Evolutionary conservation across 73 alveolate genomes (phyloP).

Genomic region (Loxodes magnus): DNA sequence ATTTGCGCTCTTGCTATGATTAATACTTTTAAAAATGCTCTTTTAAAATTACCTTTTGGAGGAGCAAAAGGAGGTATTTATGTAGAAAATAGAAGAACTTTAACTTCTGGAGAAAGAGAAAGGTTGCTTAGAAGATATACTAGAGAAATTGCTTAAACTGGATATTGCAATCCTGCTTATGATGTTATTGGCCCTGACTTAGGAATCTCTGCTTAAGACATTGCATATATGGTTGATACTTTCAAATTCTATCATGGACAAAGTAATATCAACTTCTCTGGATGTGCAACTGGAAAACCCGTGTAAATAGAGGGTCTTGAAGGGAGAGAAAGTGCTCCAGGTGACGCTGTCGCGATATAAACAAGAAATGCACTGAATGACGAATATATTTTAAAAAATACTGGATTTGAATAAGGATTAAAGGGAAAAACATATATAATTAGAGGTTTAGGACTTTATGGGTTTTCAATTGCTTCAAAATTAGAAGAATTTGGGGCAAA

Average conservation of each 20-base stretch:
- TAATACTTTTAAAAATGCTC: constrained; percentile 37
- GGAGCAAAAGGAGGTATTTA: constrained; percentile 62
- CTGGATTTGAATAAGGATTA: constrained; percentile 7
- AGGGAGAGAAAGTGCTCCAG: constrained; percentile 48
- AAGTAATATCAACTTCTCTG: constrained; percentile 33
- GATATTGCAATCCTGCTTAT: constrained; percentile 42
- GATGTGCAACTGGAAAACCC: constrained; percentile 50
- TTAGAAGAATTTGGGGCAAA: constrained; percentile 19
- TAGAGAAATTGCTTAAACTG: constrained; percentile 36
- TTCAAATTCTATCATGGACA: constrained; percentile 28
- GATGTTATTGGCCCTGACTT: constrained; percentile 55
- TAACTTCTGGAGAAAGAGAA: constrained; percentile 35
- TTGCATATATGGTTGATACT: constrained; percentile 57
- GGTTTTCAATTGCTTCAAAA: constrained; percentile 21
- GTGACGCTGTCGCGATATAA: constrained; percentile 24
- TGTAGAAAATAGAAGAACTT: constrained; percentile 28
- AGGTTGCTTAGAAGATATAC: constrained; percentile 50
- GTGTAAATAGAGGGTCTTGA: constrained; percentile 40
- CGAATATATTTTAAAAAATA: constrained; percentile 10
- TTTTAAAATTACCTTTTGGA: constrained; percentile 45
- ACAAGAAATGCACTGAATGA: constrained; percentile 16
- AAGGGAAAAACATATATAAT: constrained; percentile 21
- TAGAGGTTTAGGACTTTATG: constrained; percentile 36
- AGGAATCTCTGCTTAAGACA: constrained; percentile 35
- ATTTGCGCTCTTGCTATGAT: constrained; percentile 41